phyloP scores from a whole-genome alignment of 352 stramenopile genomes.

The Phytophthora lateralis region DNA sequence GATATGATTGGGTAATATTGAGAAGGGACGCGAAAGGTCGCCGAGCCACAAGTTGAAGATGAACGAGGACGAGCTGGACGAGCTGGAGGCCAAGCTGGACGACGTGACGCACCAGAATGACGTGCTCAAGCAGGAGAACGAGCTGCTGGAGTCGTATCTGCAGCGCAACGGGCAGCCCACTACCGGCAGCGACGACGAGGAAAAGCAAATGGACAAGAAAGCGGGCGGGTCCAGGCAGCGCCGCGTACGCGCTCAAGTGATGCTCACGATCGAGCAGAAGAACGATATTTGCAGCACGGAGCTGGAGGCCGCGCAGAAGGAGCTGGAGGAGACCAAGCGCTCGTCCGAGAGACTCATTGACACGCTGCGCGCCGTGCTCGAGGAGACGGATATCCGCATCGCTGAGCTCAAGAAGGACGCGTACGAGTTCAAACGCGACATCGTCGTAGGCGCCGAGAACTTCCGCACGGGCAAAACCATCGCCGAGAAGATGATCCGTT shows the following conservation, averaged over 20 bases:
- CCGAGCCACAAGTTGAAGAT: constrained; percentile 36
- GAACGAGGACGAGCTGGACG: constrained; percentile 76
- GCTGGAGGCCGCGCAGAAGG: constrained; percentile 88
- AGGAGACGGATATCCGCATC: constrained; percentile 95
- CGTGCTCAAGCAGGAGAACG: constrained; percentile 91
- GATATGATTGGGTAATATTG: neutral
- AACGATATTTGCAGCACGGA: constrained; percentile 90
- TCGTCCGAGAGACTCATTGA: constrained; percentile 94
- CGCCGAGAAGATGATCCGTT: constrained; percentile 93
- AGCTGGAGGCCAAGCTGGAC: constrained; percentile 85
- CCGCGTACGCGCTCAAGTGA: constrained; percentile 58
- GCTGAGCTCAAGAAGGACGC: constrained; percentile 95
- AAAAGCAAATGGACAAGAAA: constrained; percentile 67
- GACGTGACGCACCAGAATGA: constrained; percentile 89
- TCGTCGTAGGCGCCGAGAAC: constrained; percentile 94
- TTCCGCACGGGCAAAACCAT: constrained; percentile 94
- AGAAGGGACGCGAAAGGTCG: constrained; percentile 35
- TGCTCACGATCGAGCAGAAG: constrained; percentile 93
- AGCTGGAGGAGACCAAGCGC: constrained; percentile 89
- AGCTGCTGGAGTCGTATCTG: constrained; percentile 89
- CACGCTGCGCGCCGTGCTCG: constrained; percentile 91
- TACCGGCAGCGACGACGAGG: constrained; percentile 67
- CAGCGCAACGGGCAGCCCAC: constrained; percentile 58
- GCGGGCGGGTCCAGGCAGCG: constrained; percentile 42
- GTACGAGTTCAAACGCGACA: constrained; percentile 96